Conservation (phyloP, 2,329 filamentous ascomycete genomes). For the Neofusicoccum cordaticola region DNA sequence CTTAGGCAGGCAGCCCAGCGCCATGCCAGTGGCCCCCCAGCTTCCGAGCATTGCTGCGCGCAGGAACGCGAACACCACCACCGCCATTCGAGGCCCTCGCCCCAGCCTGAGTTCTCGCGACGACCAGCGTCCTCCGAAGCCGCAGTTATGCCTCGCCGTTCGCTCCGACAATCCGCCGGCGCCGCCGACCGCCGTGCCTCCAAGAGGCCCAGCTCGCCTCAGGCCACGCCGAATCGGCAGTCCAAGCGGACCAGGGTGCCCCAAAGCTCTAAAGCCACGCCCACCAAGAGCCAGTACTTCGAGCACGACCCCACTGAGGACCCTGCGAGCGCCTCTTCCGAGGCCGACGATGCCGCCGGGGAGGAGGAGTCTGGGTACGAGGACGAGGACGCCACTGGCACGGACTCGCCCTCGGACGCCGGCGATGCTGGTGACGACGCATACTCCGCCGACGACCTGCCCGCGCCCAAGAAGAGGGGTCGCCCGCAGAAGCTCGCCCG, state of each 20-base stretch:
- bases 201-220: conserved; percentile 34
- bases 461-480: conserved; percentile 25
- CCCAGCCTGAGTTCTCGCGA: background rate
- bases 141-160: conserved; percentile 31
- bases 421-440: conserved; percentile 33
- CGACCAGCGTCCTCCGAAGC: background rate
- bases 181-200: conserved; percentile 27
- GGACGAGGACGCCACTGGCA: conserved; percentile 33
- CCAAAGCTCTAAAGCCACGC: conserved; percentile 21
- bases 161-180: conserved; percentile 21
- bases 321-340: conserved; percentile 20
- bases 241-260: conserved; percentile 33
- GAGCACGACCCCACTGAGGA: conserved; percentile 30
- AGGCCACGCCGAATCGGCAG: conserved; percentile 28
- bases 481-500: conserved; percentile 19
- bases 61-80: conserved; percentile 1
- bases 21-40: background rate
- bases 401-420: conserved; percentile 31
- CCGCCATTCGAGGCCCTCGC: background rate
- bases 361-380: conserved; percentile 42
- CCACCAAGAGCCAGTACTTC: conserved; percentile 33
- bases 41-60: background rate
- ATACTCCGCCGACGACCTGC: conserved; percentile 28
- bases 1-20: background rate
- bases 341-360: conserved; percentile 34